Base-by-base conservation (phyloP, 2,329 filamentous ascomycete species). In the Coleophoma eucalyptorum region DNA sequence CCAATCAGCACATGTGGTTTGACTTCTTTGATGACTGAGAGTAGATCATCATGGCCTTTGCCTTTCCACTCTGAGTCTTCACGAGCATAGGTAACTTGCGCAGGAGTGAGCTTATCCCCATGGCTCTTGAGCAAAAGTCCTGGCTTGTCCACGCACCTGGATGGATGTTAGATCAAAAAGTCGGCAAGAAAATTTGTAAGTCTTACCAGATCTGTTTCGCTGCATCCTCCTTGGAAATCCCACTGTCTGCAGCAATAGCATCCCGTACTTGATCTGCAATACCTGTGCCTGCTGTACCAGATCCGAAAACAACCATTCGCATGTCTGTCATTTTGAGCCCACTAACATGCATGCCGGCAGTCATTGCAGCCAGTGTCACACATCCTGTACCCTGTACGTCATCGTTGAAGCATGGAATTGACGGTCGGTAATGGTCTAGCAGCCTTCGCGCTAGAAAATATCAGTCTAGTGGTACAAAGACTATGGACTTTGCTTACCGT, bases 371-470 rank as follows among this genome's bases (percentile, higher is more conserved):
- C 0, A 96, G 77, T 0, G 91, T 93, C 1, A 96, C 90, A 52
- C 89, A 93, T 0, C 90, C 91, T 0, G 91, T 96, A 1, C 90
- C 91, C 67, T 96, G 90, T 0, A 96, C 84, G 65, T 96, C 90
- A 52, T 96, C 91, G 62, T 96, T 96, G 75, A 96, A 96, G 66
- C 90, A 95, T 0, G 90, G 78, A 7, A 93, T 85, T 46, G 87
- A 64, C 0, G 84, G 77, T 1, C 86, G 80, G 61, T 94, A 96
- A 34, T 76, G 79, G 53, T 96, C 88, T 1, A 96, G 75, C 2
- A 96, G 80, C 3, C 88, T 80, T 31, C 87, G 77, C 0, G 89
- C 62, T 63, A 26, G 13, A 18, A 16, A 41, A 38, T 55, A 33
- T 26, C 10, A 26, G 10, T 26, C 21, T 26, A 8, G 26, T 8